Evolutionary conservation across 73 alveolate genomes (phyloP).

Genomic region (Blepharisma japonicum): DNA sequence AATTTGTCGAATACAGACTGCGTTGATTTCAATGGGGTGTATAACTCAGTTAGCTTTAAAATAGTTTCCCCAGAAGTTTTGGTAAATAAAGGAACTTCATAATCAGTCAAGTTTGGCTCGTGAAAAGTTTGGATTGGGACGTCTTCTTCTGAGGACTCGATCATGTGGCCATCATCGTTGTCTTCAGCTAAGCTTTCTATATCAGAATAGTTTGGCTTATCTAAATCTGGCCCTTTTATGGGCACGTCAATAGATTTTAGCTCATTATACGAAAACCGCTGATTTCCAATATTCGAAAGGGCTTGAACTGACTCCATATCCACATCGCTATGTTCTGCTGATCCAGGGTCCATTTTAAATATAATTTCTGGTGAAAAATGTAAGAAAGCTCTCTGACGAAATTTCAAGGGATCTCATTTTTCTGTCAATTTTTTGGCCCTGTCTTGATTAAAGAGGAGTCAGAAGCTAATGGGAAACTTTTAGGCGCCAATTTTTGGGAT

Average conservation of each 20-base stretch:
- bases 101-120: neutral
- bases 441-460: too few species aligned
- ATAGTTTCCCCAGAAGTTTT: neutral
- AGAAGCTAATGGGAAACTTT: too few species aligned
- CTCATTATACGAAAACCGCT: neutral
- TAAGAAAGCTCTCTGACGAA: neutral
- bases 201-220: neutral
- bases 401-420: neutral
- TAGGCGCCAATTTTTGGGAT: too few species aligned
- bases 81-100: neutral
- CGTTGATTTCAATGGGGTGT: neutral
- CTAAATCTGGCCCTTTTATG: neutral
- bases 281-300: neutral
- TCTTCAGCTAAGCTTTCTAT: neutral
- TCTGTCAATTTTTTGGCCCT: too few species aligned
- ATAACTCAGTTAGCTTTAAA: conserved; percentile 2
- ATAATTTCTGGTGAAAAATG: conserved; percentile 22
- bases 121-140: neutral
- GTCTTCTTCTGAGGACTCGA: neutral
- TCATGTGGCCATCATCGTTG: neutral
- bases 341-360: conserved; percentile 19
- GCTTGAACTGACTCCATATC: neutral
- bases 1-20: neutral
- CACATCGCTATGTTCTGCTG: conserved; percentile 20
- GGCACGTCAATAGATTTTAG: neutral